Evolutionary conservation across 257 asterid genomes (phyloP), one percentile per base, ranked within the genome.

Genomic region (Agastache rugosa): DNA sequence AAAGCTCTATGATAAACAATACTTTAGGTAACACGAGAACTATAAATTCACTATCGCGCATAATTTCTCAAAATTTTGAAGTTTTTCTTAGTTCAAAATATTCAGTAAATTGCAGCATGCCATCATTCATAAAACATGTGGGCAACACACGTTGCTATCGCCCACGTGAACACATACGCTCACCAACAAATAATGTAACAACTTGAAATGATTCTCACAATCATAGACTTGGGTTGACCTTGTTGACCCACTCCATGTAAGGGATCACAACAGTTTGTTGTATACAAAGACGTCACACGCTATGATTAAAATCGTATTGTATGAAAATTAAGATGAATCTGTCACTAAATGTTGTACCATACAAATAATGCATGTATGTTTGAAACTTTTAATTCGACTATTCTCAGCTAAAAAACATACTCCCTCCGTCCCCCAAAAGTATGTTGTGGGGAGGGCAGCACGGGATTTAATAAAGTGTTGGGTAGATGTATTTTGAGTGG

Each of bases 121-220:
- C 68, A 72, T 76, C 37, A 70, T 75, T 77, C 71, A 35, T 63
- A 59, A 63, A 80, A 72, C 82, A 82, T 77, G 86, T 80, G 85
- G 85, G 87, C 81, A 48, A 73, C 85, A 76, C 82, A 72, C 56
- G 61, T 69, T 55, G 79, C 79, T 51, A 80, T 80, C 79, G 63
- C 78, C 88, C 96, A 86, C 84, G 89, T 88, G 91, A 79, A 80
- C 75, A 6, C 75, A 77, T 81, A 47, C 56, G 67, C 63, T 78
- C 75, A 69, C 78, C 74, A 64, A 76, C 15, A 77, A 83, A 84
- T 73, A 75, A 63, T 76, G 88, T 77, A 71, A 70, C 60, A 80
- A 74, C 80, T 25, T 69, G 65, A 80, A 75, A 80, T 45, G 54
- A 59, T 50, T 76, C 66, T 71, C 78, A 73, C 73, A 75, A 82